Base-by-base conservation (phyloP, 2,329 filamentous ascomycete genomes). In the Teratosphaeria gauchensis region DNA sequence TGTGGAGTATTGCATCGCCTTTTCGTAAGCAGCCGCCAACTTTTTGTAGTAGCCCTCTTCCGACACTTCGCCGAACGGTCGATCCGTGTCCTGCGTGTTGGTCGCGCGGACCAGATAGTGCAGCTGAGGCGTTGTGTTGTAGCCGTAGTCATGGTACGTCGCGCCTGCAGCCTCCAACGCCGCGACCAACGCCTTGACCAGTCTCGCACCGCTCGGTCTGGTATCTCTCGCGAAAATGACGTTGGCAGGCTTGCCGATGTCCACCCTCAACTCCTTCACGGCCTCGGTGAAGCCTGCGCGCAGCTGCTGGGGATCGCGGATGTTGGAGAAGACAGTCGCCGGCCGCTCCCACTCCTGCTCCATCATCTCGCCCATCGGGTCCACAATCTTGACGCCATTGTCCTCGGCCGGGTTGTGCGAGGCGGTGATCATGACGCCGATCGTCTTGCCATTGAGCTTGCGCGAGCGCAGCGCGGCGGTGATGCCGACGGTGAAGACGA, bases 321-420 rank as follows among this genome's bases (percentile, higher is more conserved):
- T 86, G 75, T 99, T 99, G 71, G 95, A 92, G 62, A 99, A 85
- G 68, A 83, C 83, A 38, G 94, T 97, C 57, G 92, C 91, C 73
- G 92, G 87, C 42, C 80, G 79, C 77, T 99, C 94, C 94, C 94
- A 99, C 61, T 92, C 89, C 74, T 82, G 79, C 83, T 95, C 90
- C 55, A 96, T 82, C 94, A 97, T 97, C 75, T 97, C 94, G 64
- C 94, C 92, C 86, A 95, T 88, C 12, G 94, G 94, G 74, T 99
- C 94, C 63, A 99, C 90, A 66, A 99, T 84, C 82, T 96, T 96
- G 73, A 96, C 88, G 56, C 91, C 91, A 74, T 96, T 96, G 76
- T 96, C 91, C 67, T 84, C 82, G 35, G 91, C 87, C 19, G 89
- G 89, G 76, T 96, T 96, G 80, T 96, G 91, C 70, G 89, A 95